Base-by-base conservation (phyloP, 1,284 basidiomycete species). In the Marasmius tenuissimus region DNA sequence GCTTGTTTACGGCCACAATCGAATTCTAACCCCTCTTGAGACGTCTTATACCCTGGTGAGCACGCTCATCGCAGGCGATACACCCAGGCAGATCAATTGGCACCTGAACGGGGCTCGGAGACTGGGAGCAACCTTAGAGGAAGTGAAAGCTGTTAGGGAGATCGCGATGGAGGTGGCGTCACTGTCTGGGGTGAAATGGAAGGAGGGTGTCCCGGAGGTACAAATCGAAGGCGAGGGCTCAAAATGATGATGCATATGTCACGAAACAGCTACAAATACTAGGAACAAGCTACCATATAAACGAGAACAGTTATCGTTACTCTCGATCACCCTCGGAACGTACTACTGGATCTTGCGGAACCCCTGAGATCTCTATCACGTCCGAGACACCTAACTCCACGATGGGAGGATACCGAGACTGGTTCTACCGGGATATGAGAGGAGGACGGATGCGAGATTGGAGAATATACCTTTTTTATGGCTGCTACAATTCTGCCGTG, bases 21-120 rank as follows among this genome's bases (percentile, higher is more conserved):
- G 75, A 16, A 69, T 79, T 40, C 67, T 83, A 49, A 71, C 78
- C 4, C 74, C 75, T 34, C 64, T 80, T 48, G 81, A 84, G 70
- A 78, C 77, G 8, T 80, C 82, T 5, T 85, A 80, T 66, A 74
- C 77, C 16, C 70, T 85, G 50, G 78, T 83, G 20, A 77, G 83
- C 37, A 76, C 82, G 3, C 77, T 84, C 47, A 81, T 85, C 63
- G 78, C 80, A 0, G 74, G 73, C 53, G 83, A 85, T 66, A 81
- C 81, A 50, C 81, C 83, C 2, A 78, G 76, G 53, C 84, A 86
- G 65, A 80, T 83, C 37, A 72, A 68, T n/a, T 86, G 84, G 83
- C 84, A 86, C 68, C 74, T 85, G 10, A 75, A 77, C 38, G 81
- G 81, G 42, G 82, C 78, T 18, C 67, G 73, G n/a, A 71, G 80